A percentile compares a stretch with the other conserved stretches of the same genome.
Conservation (phyloP, 2,329 filamentous ascomycete genomes). For the Scopulariopsis brevicaulis region DNA sequence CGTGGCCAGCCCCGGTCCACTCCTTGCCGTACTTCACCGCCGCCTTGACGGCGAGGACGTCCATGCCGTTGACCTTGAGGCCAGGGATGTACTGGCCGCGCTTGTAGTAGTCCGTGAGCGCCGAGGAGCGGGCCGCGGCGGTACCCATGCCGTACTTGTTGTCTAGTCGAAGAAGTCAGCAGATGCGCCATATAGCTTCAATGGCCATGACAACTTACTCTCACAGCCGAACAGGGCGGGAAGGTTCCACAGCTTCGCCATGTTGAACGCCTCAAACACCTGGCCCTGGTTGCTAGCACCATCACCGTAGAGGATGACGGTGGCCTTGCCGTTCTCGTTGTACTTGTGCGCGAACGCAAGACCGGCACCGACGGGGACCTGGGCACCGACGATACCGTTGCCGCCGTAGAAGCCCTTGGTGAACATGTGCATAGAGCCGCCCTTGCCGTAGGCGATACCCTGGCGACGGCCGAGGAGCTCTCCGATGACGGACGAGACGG, state of each 20-base stretch:
- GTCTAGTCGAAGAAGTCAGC: slow-evolving; percentile 41
- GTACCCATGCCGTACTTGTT: slow-evolving; percentile 99
- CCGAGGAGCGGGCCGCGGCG: slow-evolving; percentile 83
- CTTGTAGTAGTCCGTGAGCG: slow-evolving; percentile 99
- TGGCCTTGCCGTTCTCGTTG: slow-evolving; percentile 72
- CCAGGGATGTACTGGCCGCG: slow-evolving; percentile 99
- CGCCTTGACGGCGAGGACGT: slow-evolving; percentile 94
- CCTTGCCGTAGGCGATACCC: slow-evolving; percentile 97
- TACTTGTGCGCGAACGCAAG: slow-evolving; percentile 97
- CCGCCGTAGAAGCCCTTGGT: slow-evolving; percentile 94
- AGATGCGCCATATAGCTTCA: neutral
- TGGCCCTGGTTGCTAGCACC: slow-evolving; percentile 98
- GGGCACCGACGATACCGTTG: slow-evolving; percentile 97
- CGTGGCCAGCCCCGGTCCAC: slow-evolving; percentile 72
- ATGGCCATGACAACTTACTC: slow-evolving; percentile 53
- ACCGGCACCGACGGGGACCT: slow-evolving; percentile 94
- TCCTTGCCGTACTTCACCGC: slow-evolving; percentile 91
- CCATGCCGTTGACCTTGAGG: slow-evolving; percentile 99
- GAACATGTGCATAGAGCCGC: slow-evolving; percentile 99
- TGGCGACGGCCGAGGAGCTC: slow-evolving; percentile 90
- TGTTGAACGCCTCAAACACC: slow-evolving; percentile 99
- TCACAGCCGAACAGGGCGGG: slow-evolving; percentile 95
- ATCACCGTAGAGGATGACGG: slow-evolving; percentile 89
- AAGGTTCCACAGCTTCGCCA: slow-evolving; percentile 98
- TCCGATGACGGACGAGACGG: slow-evolving; percentile 86